Evolutionary conservation across 2,329 filamentous ascomycete genomes (phyloP), one percentile per base, ranked within the genome.

Genomic region (Tothia fuscella): DNA sequence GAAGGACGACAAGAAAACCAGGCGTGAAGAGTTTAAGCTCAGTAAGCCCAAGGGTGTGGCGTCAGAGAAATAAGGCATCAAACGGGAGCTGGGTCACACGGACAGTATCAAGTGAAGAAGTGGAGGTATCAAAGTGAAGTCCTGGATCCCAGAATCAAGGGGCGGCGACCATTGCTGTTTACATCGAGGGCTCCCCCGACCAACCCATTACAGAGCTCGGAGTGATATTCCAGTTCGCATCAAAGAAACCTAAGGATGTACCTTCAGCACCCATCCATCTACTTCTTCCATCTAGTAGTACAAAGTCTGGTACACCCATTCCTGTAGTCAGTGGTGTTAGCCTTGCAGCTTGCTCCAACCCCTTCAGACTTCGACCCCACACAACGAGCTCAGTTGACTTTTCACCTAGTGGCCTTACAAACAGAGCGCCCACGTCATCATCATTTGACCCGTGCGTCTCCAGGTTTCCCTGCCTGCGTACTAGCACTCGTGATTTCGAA

Each of bases 271-370:
- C 72, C 47, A 64, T 65, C 66, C 66, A 72, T 43, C 61, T 58
- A 51, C 66, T 66, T 19, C 54, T 60, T 40, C 57, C 50, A 32
- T 65, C 60, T 21, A 71, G 49, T 2, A 77, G 53, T 4, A 76
- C 58, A 49, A 74, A 76, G 48, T 77, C 72, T 10, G 74, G 72
- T 48, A 74, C 70, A 1, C 72, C 71, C 37, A 66, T 67, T 6
- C 74, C 73, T 14, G 72, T 71, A 39, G 75, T 53, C 48, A 69
- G 67, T 0, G 74, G 73, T 19, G 74, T 60, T 28, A 77, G 55
- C 22, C 72, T 62, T 4, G 68, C 65, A 30, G 71, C 72, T 42
- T 67, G 62, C 24, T 58, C 55, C 35, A 76, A 53, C 5, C 65
- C 67, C 17, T 58, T 54, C 17, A 56, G 54, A 53, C 74, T 67